Evolutionary conservation across 345 rosid genomes (phyloP), one percentile per base, ranked within the genome.

Genomic region (Excoecaria agallocha): DNA sequence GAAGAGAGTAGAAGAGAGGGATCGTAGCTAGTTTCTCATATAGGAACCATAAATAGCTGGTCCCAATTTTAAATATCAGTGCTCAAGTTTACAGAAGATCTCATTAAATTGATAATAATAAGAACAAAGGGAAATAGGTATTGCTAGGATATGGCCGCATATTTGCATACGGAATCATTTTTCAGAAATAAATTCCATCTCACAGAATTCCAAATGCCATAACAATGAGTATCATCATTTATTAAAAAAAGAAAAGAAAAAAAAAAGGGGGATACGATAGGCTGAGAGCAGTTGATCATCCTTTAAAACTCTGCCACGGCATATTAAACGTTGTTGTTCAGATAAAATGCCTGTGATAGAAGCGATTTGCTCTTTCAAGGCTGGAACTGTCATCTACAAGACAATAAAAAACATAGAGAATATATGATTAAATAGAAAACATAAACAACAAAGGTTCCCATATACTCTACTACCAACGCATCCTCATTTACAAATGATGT

Each of bases 201-300:
- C 12, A 57, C 3, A 11, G 35, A 6, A 58, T 58, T 12, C 37
- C 37, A 39, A 64, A 64, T 50, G 24, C n/a, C 39, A 10, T 43
- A 43, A 64, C 19, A 64, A 38, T 64, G 48, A 64, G 67, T 16
- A 62, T 13, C 49, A 48, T 16, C 30, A 30, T 30, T 30, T n/a
- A n/a, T n/a, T n/a, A n/a, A n/a, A n/a, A n/a, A n/a, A n/a, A n/a
- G n/a, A 30, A 30, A 30, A 30, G 2, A 30, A 30, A 30, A 12
- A 12, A 65, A 41, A 35, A 66, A n/a, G 22, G 77, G 82, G 89
- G 96, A 91, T 91, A 91, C 96, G 91, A 71, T 91, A 89, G 25
- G 96, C 96, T 74, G 96, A 91, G 61, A 91, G 93, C 13, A 91
- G 89, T 66, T 91, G 91, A 72, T 91, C 93, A 70, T 91, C 96